A percentile compares a stretch with the other conserved stretches of the same genome.
These are phyloP conservation scores for Acmispon strigosus DNA, from an alignment of 306 rosid genomes.

Conservation along the genomic window DNA sequence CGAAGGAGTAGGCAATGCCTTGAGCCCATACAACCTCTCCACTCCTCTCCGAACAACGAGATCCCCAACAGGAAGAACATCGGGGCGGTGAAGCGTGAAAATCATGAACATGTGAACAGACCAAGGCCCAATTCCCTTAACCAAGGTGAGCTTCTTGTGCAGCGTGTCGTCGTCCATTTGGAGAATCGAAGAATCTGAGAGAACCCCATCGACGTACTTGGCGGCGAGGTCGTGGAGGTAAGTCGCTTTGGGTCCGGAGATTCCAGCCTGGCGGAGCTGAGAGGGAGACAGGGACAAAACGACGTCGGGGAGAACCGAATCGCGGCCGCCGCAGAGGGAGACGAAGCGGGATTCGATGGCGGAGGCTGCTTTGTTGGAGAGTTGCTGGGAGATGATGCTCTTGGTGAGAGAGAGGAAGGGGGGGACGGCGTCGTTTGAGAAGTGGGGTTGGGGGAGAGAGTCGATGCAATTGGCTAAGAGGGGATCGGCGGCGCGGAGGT, in stretches of 20 bases:
- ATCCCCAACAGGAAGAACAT: slow-evolving; percentile 76
- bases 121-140: slow-evolving; percentile 83
- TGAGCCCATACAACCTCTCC: slow-evolving; percentile 54
- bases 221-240: slow-evolving; percentile 60
- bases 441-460: slow-evolving; percentile 34
- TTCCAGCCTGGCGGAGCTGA: slow-evolving; percentile 50
- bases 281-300: slow-evolving; percentile 37
- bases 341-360: slow-evolving; percentile 58
- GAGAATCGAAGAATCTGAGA: slow-evolving; percentile 48
- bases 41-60: slow-evolving; percentile 73
- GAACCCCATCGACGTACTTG: slow-evolving; percentile 40
- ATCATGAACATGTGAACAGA: slow-evolving; percentile 92
- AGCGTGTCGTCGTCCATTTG: slow-evolving; percentile 70
- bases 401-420: slow-evolving; percentile 58
- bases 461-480: slow-evolving; percentile 37
- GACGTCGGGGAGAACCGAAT: slow-evolving; percentile 30
- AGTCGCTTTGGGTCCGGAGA: slow-evolving; percentile 65
- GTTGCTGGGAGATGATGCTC: slow-evolving; percentile 70
- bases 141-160: slow-evolving; percentile 34
- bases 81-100: slow-evolving; percentile 61
- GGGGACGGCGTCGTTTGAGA: background rate
- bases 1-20: slow-evolving; percentile 49
- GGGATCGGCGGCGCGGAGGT: slow-evolving; percentile 53
- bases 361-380: slow-evolving; percentile 54
- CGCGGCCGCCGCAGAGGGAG: slow-evolving; percentile 56